Conservation (phyloP, 805 yeast species). For the Teunomyces aglyptinius region DNA sequence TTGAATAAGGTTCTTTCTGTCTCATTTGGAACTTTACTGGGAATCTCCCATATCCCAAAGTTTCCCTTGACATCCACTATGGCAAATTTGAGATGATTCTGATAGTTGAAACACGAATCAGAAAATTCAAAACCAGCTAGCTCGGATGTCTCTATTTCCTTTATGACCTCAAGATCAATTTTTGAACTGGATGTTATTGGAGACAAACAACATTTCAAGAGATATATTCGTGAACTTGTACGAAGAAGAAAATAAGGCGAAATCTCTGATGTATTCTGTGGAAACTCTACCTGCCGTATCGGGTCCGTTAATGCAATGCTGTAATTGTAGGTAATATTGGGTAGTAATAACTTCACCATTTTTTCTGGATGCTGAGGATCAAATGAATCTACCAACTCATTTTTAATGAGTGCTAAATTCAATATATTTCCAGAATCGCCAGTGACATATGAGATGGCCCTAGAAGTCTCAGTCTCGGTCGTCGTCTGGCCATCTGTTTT, state of each 20-base stretch:
- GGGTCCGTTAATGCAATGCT: slow-evolving; percentile 22
- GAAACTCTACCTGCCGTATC: slow-evolving; percentile 40
- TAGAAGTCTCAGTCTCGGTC: neutral
- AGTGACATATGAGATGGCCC: slow-evolving; percentile 25
- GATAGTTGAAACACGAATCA: slow-evolving; percentile 47
- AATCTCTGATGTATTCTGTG: slow-evolving; percentile 15
- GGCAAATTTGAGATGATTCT: slow-evolving; percentile 36
- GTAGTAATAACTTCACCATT: slow-evolving; percentile 10
- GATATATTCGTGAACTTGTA: slow-evolving; percentile 31
- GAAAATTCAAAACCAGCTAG: slow-evolving; percentile 38
- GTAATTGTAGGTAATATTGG: slow-evolving; percentile 7
- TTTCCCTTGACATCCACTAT: slow-evolving; percentile 54
- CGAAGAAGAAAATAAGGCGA: slow-evolving; percentile 36
- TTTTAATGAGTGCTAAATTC: slow-evolving; percentile 18
- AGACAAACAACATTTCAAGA: slow-evolving; percentile 24
- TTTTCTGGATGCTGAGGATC: neutral
- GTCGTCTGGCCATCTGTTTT: slow-evolving; percentile 7
- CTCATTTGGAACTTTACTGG: neutral
- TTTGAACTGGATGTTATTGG: neutral
- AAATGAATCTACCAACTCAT: neutral
- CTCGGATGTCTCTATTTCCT: slow-evolving; percentile 18
- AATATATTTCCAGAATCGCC: slow-evolving; percentile 31
- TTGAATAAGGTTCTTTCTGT: neutral
- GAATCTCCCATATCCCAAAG: slow-evolving; percentile 41
- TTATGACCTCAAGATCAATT: slow-evolving; percentile 11